These are phyloP conservation scores for Zymoseptoria tritici DNA, from an alignment of 2,329 filamentous ascomycete genomes.

Conservation along the genomic window DNA sequence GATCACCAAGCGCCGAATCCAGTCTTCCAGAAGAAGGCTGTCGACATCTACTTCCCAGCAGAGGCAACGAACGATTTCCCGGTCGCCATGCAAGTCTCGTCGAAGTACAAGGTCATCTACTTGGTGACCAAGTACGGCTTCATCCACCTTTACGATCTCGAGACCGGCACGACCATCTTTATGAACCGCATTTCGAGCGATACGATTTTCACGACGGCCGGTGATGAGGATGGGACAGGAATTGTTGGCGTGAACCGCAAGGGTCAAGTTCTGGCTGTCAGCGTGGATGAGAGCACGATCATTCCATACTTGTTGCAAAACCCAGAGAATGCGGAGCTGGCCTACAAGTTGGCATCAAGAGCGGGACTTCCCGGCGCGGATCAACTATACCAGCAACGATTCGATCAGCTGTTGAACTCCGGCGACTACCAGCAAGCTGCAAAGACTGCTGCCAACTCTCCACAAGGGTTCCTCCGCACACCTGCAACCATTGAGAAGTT, in stretches of 20 bases:
- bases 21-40: constrained; percentile 86
- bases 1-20: constrained; percentile 88
- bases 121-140: constrained; percentile 98
- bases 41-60: constrained; percentile 94
- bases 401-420: constrained; percentile 74
- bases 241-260: constrained; percentile 95
- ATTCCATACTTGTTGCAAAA: constrained; percentile 95
- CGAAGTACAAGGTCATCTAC: constrained; percentile 94
- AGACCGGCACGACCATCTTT: constrained; percentile 92
- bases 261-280: constrained; percentile 91
- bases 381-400: constrained; percentile 84
- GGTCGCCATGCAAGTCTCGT: constrained; percentile 92
- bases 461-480: constrained; percentile 88
- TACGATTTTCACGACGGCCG: constrained; percentile 91
- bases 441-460: constrained; percentile 93
- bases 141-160: constrained; percentile 96
- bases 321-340: constrained; percentile 85
- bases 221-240: constrained; percentile 75
- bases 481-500: constrained; percentile 93
- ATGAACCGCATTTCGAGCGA: constrained; percentile 99
- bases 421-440: constrained; percentile 83
- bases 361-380: constrained; percentile 92
- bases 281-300: constrained; percentile 82
- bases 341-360: constrained; percentile 91
- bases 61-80: constrained; percentile 97